Base-by-base conservation (phyloP, 108 stramenopile genomes). In the Discostella stelligeroides region DNA sequence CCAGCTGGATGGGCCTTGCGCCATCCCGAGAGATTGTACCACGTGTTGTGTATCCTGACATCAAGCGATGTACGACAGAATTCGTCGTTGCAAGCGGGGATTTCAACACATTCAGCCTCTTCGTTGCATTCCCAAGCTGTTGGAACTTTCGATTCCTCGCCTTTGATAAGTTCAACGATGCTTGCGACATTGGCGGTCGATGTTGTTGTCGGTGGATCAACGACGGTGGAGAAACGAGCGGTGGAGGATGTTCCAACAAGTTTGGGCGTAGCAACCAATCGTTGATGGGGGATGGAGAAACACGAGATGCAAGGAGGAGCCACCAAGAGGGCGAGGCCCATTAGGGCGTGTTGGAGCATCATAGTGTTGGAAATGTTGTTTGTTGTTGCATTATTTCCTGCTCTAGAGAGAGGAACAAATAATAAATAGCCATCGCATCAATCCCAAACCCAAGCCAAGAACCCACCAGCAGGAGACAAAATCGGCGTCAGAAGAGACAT, bases 11-110 rank as follows among this genome's bases (percentile, higher is more conserved):
- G 96, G 39, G 88, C 86, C 81, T 90, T 91, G 47, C 96, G 79
- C 96, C 96, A 97, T 11, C 87, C 92, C 15, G 90, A 83, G 18
- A 97, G 71, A 82, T 97, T 92, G 72, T 97, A 97, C 90, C 94
- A 94, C 9, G 80, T 63, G 8, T 90, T 87, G 54, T 95, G 94
- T 49, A 97, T 91, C 43, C 92, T 81, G 13, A 92, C 90, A 75
- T 88, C 89, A 45, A 92, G 76, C 21, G 82, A 76, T 10, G 91
- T 91, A 15, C 89, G 84, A 51, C 87, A 89, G 15, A 64, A 37
- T 64, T 67, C 43, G 0, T 86, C 87, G 43, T 89, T 71, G 50
- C 91, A 92, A 6, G 83, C 85, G 13, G 77, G 71, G 15, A 89
- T 84, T 53, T 81, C 70, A 13, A 84, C 84, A 41, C 91, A 92